Conservation (phyloP, 108 stramenopile species). For the Cyclotella cryptica region DNA sequence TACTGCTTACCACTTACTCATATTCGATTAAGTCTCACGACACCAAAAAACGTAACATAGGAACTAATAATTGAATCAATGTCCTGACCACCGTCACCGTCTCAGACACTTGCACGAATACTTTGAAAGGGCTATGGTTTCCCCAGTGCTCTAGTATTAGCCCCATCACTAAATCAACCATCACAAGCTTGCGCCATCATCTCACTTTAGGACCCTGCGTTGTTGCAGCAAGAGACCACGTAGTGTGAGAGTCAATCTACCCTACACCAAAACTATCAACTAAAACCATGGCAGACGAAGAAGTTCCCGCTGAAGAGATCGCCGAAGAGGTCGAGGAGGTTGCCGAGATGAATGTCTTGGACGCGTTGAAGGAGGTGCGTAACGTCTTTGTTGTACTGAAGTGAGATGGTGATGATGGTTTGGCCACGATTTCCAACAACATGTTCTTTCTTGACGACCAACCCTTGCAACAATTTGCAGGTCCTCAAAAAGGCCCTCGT, state of each 20-base stretch:
- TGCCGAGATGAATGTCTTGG: slow-evolving; percentile 95
- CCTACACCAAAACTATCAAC: slow-evolving; percentile 25
- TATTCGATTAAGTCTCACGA: too few species aligned
- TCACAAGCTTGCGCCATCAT: not conserved
- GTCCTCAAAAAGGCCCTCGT: slow-evolving; percentile 98
- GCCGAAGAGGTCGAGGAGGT: slow-evolving; percentile 84
- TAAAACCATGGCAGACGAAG: slow-evolving; percentile 81
- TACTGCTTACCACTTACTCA: too few species aligned
- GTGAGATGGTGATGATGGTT: too few species aligned
- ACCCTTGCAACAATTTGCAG: slow-evolving; percentile 27
- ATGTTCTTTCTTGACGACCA: not conserved
- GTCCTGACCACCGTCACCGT: too few species aligned
- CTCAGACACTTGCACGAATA: too few species aligned
- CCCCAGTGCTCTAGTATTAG: too few species aligned
- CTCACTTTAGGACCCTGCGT: slow-evolving; percentile 90
- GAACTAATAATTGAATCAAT: too few species aligned
- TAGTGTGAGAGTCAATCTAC: slow-evolving; percentile 85
- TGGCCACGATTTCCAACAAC: too few species aligned
- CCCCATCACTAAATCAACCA: too few species aligned
- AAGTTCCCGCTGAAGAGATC: slow-evolving; percentile 78
- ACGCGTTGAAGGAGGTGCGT: slow-evolving; percentile 96
- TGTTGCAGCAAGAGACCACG: slow-evolving; percentile 43
- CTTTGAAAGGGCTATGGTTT: too few species aligned
- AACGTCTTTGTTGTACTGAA: too few species aligned
- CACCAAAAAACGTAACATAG: too few species aligned